Evolutionary conservation across 1,284 basidiomycete genomes (phyloP), one percentile per base, ranked within the genome.

Genomic region (Ustilago tritici): DNA sequence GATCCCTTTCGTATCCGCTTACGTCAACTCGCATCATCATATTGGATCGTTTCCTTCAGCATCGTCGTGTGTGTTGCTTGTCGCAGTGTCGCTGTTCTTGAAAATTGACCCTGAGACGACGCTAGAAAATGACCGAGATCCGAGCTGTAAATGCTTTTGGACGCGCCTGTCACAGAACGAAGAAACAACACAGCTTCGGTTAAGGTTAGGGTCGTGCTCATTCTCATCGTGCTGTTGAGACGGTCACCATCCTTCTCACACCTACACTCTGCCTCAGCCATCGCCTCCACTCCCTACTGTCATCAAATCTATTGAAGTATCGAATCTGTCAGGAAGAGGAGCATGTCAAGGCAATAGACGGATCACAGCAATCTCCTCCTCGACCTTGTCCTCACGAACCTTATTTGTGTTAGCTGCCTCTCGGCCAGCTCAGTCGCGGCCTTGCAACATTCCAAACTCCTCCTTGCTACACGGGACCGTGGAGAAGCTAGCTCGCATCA

Each of bases 141-240:
- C 52, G 34, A 53, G 35, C n/a, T 34, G 52, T 34, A 23, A 9
- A 15, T 14, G 6, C 10, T 8, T 49, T 49, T 49, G 46, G 23
- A 49, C 46, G 49, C 49, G 49, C 49, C 49, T 50, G 49, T 50
- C 49, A 50, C 49, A 50, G 14, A 35, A 43, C 23, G 28, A 50
- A 50, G 9, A 50, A 23, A 50, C 47, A 50, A 54, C 12, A 54
- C 34, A 54, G 34, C 12, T 54, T 54, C n/a, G 52, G 32, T 36
- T 36, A 34, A 31, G 17, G 4, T 17, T 19, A 32, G 52, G 52
- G 35, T 34, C 52, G 17, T 54, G 52, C 52, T 54, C 32, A 38
- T 35, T 34, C 52, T 54, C n/a, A 0, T 31, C 28, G 28, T 50
- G 43, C 43, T 46, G 43, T 19, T 17, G 40, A 41, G 40, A 41